Evolutionary conservation across 257 asterid species (phyloP).

Genomic region (Nicotiana noctiflora): DNA sequence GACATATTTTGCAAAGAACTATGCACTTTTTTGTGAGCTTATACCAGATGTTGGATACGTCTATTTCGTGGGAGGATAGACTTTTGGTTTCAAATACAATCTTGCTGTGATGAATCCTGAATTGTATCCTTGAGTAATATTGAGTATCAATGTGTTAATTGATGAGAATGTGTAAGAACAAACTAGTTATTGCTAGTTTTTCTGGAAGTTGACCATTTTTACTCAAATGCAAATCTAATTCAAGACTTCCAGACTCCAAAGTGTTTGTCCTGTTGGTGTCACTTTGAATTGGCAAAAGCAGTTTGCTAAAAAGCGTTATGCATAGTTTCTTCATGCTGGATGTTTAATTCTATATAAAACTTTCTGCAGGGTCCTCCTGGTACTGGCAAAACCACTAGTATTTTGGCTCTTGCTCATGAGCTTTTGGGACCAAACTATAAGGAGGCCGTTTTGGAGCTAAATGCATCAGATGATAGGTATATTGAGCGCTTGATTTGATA

Average conservation of each 20-base stretch:
- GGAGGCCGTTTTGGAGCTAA: slow-evolving; percentile 88
- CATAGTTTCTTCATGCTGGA: neutral
- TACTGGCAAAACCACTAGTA: slow-evolving; percentile 94
- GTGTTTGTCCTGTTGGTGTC: neutral
- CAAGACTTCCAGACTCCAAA: neutral
- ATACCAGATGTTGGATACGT: neutral
- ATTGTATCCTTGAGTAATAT: neutral
- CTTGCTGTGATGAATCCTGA: neutral
- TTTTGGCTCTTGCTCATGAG: slow-evolving; percentile 92
- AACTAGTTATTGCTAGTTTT: neutral
- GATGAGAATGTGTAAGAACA: neutral
- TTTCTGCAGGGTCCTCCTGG: slow-evolving; percentile 86
- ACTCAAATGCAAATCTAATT: neutral
- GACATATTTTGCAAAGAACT: neutral
- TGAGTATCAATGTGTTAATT: neutral
- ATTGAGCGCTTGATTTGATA: neutral
- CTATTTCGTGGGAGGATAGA: neutral
- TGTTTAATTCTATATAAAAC: neutral
- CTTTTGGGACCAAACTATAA: slow-evolving; percentile 83
- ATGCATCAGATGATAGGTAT: slow-evolving; percentile 96
- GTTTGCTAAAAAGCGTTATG: neutral
- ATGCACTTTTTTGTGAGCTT: neutral
- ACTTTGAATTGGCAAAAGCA: neutral
- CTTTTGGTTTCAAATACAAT: neutral
- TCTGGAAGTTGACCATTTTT: neutral